Evolutionary conservation across 345 rosid genomes (phyloP).

Genomic region (Ceriops decandra): DNA sequence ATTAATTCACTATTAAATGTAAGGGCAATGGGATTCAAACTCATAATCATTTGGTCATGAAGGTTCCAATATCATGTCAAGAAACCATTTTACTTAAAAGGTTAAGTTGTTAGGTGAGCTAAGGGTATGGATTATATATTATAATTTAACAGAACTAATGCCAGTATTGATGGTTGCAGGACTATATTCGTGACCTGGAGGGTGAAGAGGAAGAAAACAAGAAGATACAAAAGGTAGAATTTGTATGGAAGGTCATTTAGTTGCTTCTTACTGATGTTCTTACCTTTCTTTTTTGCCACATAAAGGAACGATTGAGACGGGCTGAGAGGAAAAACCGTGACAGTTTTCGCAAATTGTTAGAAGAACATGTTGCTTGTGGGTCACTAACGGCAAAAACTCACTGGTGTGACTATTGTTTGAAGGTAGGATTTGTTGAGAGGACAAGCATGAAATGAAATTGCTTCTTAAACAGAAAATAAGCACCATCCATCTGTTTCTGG

Average conservation of each 20-base stretch:
- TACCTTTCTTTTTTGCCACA: constrained; percentile 19
- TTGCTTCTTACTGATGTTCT: constrained; percentile 1
- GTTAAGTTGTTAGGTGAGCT: no score
- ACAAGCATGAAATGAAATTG: not conserved
- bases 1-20: no score
- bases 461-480: not conserved
- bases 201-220: constrained; percentile 86
- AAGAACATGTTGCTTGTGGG: constrained; percentile 71
- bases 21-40: no score
- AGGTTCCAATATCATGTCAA: no score
- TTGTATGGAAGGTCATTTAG: constrained; percentile 14
- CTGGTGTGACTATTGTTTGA: constrained; percentile 82
- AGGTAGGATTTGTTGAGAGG: constrained; percentile 43
- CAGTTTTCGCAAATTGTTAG: constrained; percentile 69
- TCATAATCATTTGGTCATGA: no score
- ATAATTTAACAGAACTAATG: not conserved
- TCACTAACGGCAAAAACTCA: constrained; percentile 76
- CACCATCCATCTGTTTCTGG: not conserved
- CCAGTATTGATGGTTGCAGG: constrained; percentile 48
- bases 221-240: constrained; percentile 78
- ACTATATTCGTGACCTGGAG: constrained; percentile 80
- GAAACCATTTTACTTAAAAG: no score
- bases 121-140: no score
- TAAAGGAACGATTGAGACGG: constrained; percentile 79
- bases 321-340: constrained; percentile 93